phyloP scores from a whole-genome alignment of 2,329 filamentous ascomycete species.

The Aspergillus ibericus region DNA sequence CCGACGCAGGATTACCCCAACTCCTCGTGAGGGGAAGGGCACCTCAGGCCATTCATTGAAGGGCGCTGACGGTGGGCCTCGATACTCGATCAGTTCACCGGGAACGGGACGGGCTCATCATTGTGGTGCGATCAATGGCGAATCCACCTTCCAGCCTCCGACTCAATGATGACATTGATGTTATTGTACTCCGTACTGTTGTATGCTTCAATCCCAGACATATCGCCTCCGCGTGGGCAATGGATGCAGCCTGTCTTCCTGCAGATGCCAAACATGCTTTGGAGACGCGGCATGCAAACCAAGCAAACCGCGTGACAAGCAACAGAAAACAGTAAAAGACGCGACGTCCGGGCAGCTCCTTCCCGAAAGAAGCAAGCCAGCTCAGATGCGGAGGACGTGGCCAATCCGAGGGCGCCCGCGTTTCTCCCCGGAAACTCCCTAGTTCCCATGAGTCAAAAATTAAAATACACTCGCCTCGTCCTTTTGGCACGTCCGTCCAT shows the following conservation, averaged over 20 bases:
- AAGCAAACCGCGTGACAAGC: too few relatives aligned
- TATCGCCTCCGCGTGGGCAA: background rate
- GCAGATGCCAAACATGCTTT: too few relatives aligned
- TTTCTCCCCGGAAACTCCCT: constrained; percentile 22
- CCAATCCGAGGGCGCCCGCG: constrained; percentile 11
- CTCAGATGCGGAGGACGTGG: constrained; percentile 14
- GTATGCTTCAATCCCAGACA: background rate
- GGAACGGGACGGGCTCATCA: constrained; percentile 6
- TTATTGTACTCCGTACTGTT: background rate
- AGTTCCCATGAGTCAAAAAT: constrained; percentile 24
- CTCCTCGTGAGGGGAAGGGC: constrained; percentile 31
- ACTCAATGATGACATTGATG: constrained; percentile 1
- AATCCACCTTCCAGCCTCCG: background rate
- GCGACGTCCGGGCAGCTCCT: background rate
- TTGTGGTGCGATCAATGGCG: constrained; percentile 3
- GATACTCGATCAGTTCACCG: constrained; percentile 24
- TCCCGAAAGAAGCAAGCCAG: background rate
- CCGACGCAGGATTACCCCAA: constrained; percentile 27
- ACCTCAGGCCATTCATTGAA: constrained; percentile 16
- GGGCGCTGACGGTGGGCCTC: background rate
- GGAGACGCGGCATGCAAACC: too few relatives aligned
- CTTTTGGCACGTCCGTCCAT: constrained; percentile 13
- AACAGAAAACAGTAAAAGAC: background rate
- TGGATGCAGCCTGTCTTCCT: background rate
- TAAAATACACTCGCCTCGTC: constrained; percentile 14